These are phyloP conservation scores for Penicillium sp. DNA, from an alignment of 2,329 filamentous ascomycete species.

Conservation along the genomic window DNA sequence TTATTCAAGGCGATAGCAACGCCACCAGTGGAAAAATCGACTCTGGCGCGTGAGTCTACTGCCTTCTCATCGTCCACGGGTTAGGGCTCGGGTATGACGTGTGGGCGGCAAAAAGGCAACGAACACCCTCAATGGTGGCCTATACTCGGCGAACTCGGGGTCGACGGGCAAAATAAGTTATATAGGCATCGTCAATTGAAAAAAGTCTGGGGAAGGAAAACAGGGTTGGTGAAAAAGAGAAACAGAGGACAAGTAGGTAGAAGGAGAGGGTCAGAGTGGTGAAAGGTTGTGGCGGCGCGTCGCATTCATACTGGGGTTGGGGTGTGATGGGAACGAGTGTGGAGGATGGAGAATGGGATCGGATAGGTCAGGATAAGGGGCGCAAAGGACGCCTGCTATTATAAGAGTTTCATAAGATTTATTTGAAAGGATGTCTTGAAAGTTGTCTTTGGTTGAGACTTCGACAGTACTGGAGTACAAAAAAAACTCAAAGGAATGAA, in stretches of 20 bases:
- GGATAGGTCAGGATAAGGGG: neutral
- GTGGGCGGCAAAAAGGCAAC: constrained; percentile 13
- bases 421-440: no score
- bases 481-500: neutral
- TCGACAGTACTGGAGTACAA: no score
- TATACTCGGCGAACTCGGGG: neutral
- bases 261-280: constrained; percentile 1
- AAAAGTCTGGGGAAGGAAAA: neutral
- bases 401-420: neutral
- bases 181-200: neutral
- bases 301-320: neutral
- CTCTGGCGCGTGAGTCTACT: neutral
- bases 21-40: constrained; percentile 18
- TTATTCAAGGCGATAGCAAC: constrained; percentile 11
- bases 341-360: neutral
- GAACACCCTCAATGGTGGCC: neutral
- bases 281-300: neutral
- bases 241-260: constrained; percentile 1
- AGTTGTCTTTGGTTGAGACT: no score
- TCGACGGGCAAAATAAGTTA: neutral
- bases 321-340: neutral
- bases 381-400: neutral
- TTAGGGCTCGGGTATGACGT: constrained; percentile 20
- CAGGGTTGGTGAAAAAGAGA: neutral
- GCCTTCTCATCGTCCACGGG: constrained; percentile 13